Evolutionary conservation across 2,329 filamentous ascomycete species (phyloP), one percentile per base, ranked within the genome.

Genomic region (Lecanicillium sp.): DNA sequence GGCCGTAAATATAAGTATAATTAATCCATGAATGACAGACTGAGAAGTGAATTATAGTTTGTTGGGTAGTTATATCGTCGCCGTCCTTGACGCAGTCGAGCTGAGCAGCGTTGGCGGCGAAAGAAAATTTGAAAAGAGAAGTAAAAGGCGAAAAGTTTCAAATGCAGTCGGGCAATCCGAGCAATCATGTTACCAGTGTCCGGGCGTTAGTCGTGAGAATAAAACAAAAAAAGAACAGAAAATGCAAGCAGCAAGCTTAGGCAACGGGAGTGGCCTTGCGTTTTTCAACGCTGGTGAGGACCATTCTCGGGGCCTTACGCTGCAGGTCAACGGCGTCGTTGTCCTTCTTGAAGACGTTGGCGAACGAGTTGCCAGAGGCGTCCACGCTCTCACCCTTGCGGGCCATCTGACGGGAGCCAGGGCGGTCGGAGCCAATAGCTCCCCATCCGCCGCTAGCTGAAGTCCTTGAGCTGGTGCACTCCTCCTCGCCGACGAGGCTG

Each of bases 211-310:
- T 68, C 66, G 55, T 62, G 51, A 62, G 54, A 55, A 60, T 59
- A 48, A 50, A 51, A 52, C 17, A 55, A 51, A 54, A 50, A 50
- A 24, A 37, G n/a, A 36, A 39, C 26, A 44, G 49, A 52, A 54
- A 48, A 36, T 46, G 43, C 46, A 23, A n/a, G 11, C n/a, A 39
- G 47, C 47, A 29, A 19, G 42, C 32, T 51, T 60, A 60, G 51
- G 55, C 57, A 38, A 52, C 46, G 10, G 58, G 55, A 26, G 58
- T 54, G 11, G 60, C 53, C 77, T 89, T 94, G 67, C 90, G 86
- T 80, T 95, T 95, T 74, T 95, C 90, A 53, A 83, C 86, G 65
- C 84, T 90, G 56, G 87, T 90, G 56, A 96, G 78, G 56, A 96
- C 86, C 62, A 95, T 81, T 75, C 90, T 85, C 46, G 89, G 86